These are phyloP conservation scores for Boletus speciosus DNA, from an alignment of 768 basidiomycete genomes.

Conservation along the genomic window DNA sequence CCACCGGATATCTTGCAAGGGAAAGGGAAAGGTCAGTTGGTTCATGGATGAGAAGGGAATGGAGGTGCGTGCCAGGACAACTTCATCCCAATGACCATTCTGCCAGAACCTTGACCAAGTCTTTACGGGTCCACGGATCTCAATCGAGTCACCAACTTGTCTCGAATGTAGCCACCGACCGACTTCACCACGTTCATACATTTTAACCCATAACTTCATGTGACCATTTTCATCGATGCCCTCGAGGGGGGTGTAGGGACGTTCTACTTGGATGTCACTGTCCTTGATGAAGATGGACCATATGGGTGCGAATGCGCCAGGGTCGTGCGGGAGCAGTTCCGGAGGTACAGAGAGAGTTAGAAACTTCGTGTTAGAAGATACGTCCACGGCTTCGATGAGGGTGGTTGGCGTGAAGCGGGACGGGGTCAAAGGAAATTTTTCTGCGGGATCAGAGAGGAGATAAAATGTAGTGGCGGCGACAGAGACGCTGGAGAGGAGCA, in stretches of 20 bases:
- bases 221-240: slow-evolving; percentile 63
- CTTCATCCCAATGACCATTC: slow-evolving; percentile 68
- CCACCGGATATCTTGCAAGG: slow-evolving; percentile 78
- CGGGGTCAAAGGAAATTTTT: slow-evolving; percentile 45
- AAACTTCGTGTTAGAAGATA: slow-evolving; percentile 59
- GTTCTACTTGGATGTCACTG: slow-evolving; percentile 83
- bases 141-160: slow-evolving; percentile 60
- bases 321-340: slow-evolving; percentile 31
- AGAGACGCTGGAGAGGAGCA: slow-evolving; percentile 38
- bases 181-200: slow-evolving; percentile 75
- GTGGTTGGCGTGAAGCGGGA: slow-evolving; percentile 55
- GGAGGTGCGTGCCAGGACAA: slow-evolving; percentile 58
- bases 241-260: slow-evolving; percentile 79
- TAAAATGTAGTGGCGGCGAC: slow-evolving; percentile 47
- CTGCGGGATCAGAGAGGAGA: slow-evolving; percentile 46
- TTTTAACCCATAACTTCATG: slow-evolving; percentile 80
- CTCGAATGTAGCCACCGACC: slow-evolving; percentile 79
- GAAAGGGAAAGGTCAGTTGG: background rate
- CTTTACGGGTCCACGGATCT: slow-evolving; percentile 70
- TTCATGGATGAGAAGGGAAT: background rate
- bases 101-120: slow-evolving; percentile 53
- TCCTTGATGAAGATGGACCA: slow-evolving; percentile 84
- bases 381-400: slow-evolving; percentile 49
- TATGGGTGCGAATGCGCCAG: slow-evolving; percentile 40
- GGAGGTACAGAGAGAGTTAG: slow-evolving; percentile 58